phyloP scores from a whole-genome alignment of 192 early-diverging fungal genomes.

The Pilobolus umbonatus region DNA sequence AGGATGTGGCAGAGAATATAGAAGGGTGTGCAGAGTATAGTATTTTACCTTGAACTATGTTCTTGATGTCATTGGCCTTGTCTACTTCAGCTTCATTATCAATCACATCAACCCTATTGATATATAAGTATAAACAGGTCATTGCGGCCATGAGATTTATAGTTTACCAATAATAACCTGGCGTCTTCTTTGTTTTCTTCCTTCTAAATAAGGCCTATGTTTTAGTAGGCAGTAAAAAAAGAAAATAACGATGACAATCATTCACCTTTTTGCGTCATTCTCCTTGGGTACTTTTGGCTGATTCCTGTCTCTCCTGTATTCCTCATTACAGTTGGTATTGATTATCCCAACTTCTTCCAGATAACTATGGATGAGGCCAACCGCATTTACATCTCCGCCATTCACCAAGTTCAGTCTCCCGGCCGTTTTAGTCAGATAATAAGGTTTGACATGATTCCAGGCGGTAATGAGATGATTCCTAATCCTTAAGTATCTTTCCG shows the following conservation, averaged over 20 bases:
- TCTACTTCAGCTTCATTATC: neutral
- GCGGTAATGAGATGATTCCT: conserved; percentile 80
- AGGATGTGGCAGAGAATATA: too few species aligned
- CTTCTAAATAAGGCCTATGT: neutral
- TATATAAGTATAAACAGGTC: neutral
- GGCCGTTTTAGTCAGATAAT: conserved; percentile 81
- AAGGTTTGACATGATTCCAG: conserved; percentile 63
- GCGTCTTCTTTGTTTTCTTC: conserved; percentile 6
- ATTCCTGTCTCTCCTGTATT: conserved; percentile 34
- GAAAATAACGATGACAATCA: conserved; percentile 15
- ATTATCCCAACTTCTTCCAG: conserved; percentile 77
- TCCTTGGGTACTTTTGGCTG: conserved; percentile 4
- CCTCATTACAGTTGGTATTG: conserved; percentile 62
- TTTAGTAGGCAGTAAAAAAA: neutral
- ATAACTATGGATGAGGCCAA: conserved; percentile 79
- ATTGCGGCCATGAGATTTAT: neutral
- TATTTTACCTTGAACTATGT: neutral
- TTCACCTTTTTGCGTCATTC: conserved; percentile 9
- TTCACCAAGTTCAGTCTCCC: conserved; percentile 68
- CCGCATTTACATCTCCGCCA: conserved; percentile 94
- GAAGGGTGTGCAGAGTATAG: neutral
- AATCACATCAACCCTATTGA: conserved; percentile 1
- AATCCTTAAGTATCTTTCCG: conserved; percentile 83
- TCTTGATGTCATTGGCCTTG: neutral
- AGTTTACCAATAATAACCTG: conserved; percentile 7